Conservation (phyloP, 208 protist genomes). For the Trypanosomatidae sp. region DNA sequence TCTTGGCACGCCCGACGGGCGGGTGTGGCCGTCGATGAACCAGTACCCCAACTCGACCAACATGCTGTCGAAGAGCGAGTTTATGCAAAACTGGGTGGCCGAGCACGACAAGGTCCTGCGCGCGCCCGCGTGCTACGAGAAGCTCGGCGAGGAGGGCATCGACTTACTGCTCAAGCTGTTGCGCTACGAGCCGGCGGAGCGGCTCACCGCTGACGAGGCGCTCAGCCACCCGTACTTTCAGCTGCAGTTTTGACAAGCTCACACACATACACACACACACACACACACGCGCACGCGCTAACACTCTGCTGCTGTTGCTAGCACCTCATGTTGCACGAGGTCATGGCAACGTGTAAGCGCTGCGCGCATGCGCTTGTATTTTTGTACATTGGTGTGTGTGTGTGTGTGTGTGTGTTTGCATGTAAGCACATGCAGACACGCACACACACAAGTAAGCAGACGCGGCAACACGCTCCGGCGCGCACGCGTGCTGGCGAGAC, state of each 20-base stretch:
- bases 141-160: constrained; percentile 42
- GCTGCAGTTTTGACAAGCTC: constrained; percentile 28
- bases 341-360: too few relatives aligned
- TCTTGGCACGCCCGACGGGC: constrained; percentile 88
- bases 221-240: constrained; percentile 79
- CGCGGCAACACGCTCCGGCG: too few relatives aligned
- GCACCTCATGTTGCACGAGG: too few relatives aligned
- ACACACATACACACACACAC: neutral
- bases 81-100: constrained; percentile 35
- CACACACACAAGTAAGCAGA: too few relatives aligned
- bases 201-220: constrained; percentile 64
- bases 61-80: constrained; percentile 62
- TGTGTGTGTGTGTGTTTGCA: too few relatives aligned
- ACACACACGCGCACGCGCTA: too few relatives aligned
- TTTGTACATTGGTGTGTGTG: too few relatives aligned
- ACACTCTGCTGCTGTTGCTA: too few relatives aligned
- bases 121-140: constrained; percentile 24
- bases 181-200: constrained; percentile 54
- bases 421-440: too few relatives aligned
- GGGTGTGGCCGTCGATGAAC: constrained; percentile 87
- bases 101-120: constrained; percentile 34
- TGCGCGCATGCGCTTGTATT: too few relatives aligned
- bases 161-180: constrained; percentile 58
- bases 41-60: constrained; percentile 67
- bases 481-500: too few relatives aligned